Base-by-base conservation (phyloP, 2,329 filamentous ascomycete species). In the Uncinocarpus reesii region DNA sequence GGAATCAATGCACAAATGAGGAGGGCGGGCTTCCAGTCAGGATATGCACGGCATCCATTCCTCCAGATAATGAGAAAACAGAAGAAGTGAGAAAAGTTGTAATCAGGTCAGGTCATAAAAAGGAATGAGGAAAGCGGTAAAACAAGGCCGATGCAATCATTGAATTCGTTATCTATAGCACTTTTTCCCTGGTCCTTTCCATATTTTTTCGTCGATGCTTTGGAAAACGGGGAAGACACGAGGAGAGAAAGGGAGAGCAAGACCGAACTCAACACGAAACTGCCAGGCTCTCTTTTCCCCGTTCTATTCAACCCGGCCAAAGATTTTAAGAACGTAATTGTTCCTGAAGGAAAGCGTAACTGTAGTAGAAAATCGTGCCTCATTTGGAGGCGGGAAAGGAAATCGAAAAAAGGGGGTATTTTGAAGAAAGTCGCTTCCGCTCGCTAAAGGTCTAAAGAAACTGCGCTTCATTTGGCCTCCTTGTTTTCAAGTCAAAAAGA, bases 91-190 rank as follows among this genome's bases (percentile, higher is more conserved):
- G 47, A 43, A 45, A 29, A 38, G 43, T n/a, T n/a, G n/a, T n/a
- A n/a, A n/a, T n/a, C n/a, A n/a, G n/a, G n/a, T 36, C 36, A 23
- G 41, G 32, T 47, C 43, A 28, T 50, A 52, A 55, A 44, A 56
- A 58, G 36, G 47, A 16, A 45, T 37, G 48, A 55, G n/a, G n/a
- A n/a, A n/a, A n/a, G n/a, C n/a, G n/a, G 50, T 36, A 57, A 47
- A 53, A 26, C 8, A 24, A 26, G 2, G 21, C 4, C 4, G 1
- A 16, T 18, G 5, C n/a, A 16, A 18, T 23, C n/a, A 23, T 11
- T 3, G 24, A 26, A 24, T 35, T 44, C 42, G 18, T 44, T 18
- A 44, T 8, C 28, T 29, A 23, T 23, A 34, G 24, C 24, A 16
- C 26, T 44, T 44, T 44, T 34, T 6, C 5, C 4, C 7, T 11